Base-by-base conservation (phyloP, 108 stramenopile genomes). In the Pseudonitzschia pungens region DNA sequence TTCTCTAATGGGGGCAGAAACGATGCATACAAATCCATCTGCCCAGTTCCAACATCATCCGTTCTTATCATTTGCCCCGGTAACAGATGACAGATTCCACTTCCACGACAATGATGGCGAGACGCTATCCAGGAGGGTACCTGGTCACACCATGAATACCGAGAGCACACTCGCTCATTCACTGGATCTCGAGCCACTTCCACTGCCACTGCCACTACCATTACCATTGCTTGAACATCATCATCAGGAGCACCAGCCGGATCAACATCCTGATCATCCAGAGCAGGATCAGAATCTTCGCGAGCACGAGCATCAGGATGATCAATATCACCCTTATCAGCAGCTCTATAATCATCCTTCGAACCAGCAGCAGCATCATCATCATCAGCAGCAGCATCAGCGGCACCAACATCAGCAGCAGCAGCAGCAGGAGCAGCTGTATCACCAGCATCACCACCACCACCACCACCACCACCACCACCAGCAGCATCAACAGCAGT, bases 111-210 rank as follows among this genome's bases (percentile, higher is more conserved):
- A 48, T 48, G 45, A 48, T 11, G 10, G 45, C 14, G 45, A 55
- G 9, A 55, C 54, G 4, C 2, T 55, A 20, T 22, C 10, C 2
- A 26, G 54, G 22, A 55, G 54, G 21, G 20, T 2, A 12, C 22
- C 12, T 26, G 10, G 54, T 10, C 21, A 20, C 54, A 11, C 24
- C 9, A 6, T 26, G 24, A 55, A 21, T 55, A 11, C 20, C 27
- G 60, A 33, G 4, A 62, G 31, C 29, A 0, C 36, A 29, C 29
- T 62, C 2, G 3, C 33, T 10, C 26, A 24, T 33, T 40, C 33
- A 14, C 14, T 62, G 14, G 60, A 62, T 40, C 60, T 33, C 60
- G 32, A 62, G 40, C 36, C 60, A 10, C 11, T 40, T 60, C 32
- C 59, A 29, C 31, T 33, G 59, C 28, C 59, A 33, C 55, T 27